phyloP scores from a whole-genome alignment of 805 yeast species.

The Saccharomycopsis selenospora region DNA sequence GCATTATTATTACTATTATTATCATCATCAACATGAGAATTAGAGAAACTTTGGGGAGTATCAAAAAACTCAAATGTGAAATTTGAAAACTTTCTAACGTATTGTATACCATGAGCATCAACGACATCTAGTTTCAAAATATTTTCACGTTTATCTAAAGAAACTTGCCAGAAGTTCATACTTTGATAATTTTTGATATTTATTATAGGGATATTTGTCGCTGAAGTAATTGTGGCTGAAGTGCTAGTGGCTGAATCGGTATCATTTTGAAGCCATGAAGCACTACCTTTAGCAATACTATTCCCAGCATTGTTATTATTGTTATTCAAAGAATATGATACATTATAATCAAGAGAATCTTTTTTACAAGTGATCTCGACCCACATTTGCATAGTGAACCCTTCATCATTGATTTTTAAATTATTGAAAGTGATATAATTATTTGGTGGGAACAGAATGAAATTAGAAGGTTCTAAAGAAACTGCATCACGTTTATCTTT shows the following conservation, averaged over 20 bases:
- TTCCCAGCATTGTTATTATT: slow-evolving; percentile 24
- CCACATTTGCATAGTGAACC: slow-evolving; percentile 36
- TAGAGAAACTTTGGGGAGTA: neutral
- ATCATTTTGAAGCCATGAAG: neutral
- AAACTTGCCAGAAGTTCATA: slow-evolving; percentile 15
- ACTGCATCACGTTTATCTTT: neutral
- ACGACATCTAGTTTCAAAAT: slow-evolving; percentile 8
- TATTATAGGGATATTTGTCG: slow-evolving; percentile 7
- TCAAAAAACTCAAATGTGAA: slow-evolving; percentile 25
- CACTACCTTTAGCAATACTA: neutral
- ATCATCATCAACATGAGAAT: no score
- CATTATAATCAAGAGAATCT: slow-evolving; percentile 9
- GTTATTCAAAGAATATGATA: slow-evolving; percentile 26
- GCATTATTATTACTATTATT: no score
- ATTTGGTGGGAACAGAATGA: slow-evolving; percentile 8
- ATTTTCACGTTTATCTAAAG: slow-evolving; percentile 8
- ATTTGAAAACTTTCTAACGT: slow-evolving; percentile 24
- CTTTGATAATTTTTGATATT: slow-evolving; percentile 9
- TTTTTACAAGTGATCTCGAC: slow-evolving; percentile 27
- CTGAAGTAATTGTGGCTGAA: neutral
- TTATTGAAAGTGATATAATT: slow-evolving; percentile 9
- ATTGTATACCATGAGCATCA: slow-evolving; percentile 9
- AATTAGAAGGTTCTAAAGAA: slow-evolving; percentile 11
- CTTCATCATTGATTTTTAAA: slow-evolving; percentile 14
- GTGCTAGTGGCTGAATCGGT: neutral